Conservation (phyloP, 371 early-diverging fungal species). For the Zancudomyces culisetae region DNA sequence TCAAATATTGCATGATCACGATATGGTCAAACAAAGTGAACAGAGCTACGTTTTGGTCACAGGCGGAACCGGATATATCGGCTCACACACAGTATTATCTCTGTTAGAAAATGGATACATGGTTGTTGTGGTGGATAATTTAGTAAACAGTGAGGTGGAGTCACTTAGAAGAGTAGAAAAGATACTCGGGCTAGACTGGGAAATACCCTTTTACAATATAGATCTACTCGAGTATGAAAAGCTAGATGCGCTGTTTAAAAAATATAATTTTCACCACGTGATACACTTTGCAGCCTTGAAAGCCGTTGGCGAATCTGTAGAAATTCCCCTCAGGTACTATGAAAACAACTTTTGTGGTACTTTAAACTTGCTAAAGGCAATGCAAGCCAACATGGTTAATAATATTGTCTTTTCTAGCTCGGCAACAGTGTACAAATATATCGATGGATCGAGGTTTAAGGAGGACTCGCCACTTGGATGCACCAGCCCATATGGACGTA, state of each 20-base stretch:
- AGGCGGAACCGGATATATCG: conserved; percentile 82
- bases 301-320: conserved; percentile 70
- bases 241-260: conserved; percentile 39
- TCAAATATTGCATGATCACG: no score
- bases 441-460: conserved; percentile 30
- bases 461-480: conserved; percentile 25
- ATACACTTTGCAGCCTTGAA: conserved; percentile 85
- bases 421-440: conserved; percentile 66
- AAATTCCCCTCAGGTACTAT: conserved; percentile 71
- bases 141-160: conserved; percentile 51
- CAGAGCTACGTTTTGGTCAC: conserved; percentile 65
- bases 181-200: conserved; percentile 28
- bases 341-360: conserved; percentile 70
- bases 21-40: no score
- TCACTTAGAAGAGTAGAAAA: conserved; percentile 45
- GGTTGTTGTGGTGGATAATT: conserved; percentile 63
- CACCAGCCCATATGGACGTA: conserved; percentile 70
- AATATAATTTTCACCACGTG: conserved; percentile 45
- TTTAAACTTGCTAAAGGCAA: conserved; percentile 41
- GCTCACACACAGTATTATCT: conserved; percentile 69
- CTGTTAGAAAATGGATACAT: conserved; percentile 45
- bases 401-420: conserved; percentile 74
- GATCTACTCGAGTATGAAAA: conserved; percentile 45
- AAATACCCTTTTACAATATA: conserved; percentile 42
- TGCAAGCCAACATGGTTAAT: conserved; percentile 39